Evolutionary conservation across 176 grass and related monocot genomes (phyloP).

Genomic region (Carex pumila): DNA sequence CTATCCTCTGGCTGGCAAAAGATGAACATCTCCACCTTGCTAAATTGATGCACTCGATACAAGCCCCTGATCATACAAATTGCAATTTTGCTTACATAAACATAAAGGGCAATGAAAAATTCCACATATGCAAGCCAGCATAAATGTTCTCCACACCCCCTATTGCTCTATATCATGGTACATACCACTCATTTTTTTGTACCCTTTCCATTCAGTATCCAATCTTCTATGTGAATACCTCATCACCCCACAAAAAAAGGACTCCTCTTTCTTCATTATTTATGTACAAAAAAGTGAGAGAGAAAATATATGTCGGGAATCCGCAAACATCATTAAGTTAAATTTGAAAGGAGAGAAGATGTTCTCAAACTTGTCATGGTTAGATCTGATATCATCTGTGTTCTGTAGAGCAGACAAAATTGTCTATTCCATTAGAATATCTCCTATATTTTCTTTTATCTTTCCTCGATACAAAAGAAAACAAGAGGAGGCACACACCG

Average conservation of each 20-base stretch:
- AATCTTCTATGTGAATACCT: background rate
- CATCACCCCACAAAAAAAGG: background rate
- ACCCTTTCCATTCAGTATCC: background rate
- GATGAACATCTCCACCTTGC: conserved; percentile 99
- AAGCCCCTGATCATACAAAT: conserved; percentile 56
- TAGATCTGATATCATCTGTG: background rate
- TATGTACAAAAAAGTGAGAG: background rate
- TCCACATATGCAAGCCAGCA: background rate
- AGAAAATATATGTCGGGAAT: background rate
- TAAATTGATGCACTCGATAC: conserved; percentile 95
- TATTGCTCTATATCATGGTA: background rate
- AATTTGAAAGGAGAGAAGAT: background rate
- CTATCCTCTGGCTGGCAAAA: conserved; percentile 85
- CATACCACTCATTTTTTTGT: background rate
- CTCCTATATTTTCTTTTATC: background rate
- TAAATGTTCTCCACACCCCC: background rate
- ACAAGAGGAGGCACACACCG: conserved; percentile 32
- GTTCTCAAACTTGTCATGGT: background rate
- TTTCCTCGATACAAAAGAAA: background rate
- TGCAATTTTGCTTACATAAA: background rate
- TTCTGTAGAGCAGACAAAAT: background rate
- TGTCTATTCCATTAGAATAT: background rate
- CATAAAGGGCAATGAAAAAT: background rate
- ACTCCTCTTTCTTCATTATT: background rate
- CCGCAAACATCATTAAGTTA: background rate